Percentiles rank a stretch among this genome's conserved stretches.
phyloP scores from a whole-genome alignment of 2,329 filamentous ascomycete genomes.

The Parastagonospora avenae region DNA sequence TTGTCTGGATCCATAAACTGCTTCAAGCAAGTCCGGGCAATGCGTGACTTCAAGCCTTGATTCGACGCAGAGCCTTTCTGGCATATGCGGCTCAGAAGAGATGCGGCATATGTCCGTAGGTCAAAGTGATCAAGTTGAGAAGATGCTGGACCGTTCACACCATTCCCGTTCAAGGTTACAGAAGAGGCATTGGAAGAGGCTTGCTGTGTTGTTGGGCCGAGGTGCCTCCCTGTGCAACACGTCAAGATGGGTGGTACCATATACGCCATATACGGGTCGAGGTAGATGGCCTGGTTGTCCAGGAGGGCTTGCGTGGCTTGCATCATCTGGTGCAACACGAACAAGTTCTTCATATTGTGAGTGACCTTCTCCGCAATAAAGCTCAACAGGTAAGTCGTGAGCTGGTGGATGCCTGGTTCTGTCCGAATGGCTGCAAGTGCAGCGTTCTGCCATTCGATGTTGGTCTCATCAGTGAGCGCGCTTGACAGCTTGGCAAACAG shows the following conservation, averaged over 20 bases:
- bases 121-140: conserved; percentile 66
- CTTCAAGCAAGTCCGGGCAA: conserved; percentile 92
- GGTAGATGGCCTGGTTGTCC: conserved; percentile 78
- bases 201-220: conserved; percentile 64
- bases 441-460: conserved; percentile 83
- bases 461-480: conserved; percentile 85
- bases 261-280: conserved; percentile 69
- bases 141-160: conserved; percentile 28
- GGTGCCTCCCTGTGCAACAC: conserved; percentile 82
- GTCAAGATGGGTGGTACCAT: conserved; percentile 89
- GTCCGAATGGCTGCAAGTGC: conserved; percentile 84
- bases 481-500: conserved; percentile 96
- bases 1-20: conserved; percentile 87
- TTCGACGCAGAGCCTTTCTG: conserved; percentile 82
- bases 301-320: conserved; percentile 84
- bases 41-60: conserved; percentile 80
- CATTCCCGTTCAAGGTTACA: conserved; percentile 47
- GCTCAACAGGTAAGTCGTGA: conserved; percentile 94
- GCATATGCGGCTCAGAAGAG: conserved; percentile 78
- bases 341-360: conserved; percentile 87
- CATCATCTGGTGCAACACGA: conserved; percentile 90
- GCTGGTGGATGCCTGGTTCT: conserved; percentile 91
- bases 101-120: conserved; percentile 82
- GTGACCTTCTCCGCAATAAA: conserved; percentile 97
- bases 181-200: conserved; percentile 58